These are phyloP conservation scores for Exophiala xenobiotica DNA, from an alignment of 2,329 filamentous ascomycete species.

Conservation along the genomic window DNA sequence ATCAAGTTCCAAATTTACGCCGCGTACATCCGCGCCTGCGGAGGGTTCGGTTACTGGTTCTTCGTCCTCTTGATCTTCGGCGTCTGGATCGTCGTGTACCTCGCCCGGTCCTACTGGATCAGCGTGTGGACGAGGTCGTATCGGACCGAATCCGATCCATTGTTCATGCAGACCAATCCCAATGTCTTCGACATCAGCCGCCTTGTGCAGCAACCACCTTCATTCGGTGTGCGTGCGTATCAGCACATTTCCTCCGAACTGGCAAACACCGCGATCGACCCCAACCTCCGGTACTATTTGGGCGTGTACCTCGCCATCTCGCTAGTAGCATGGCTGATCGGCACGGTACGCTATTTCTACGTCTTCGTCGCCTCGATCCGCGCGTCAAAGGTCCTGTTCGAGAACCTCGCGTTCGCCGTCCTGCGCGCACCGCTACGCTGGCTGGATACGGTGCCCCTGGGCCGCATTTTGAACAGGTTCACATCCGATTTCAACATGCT, in stretches of 20 bases:
- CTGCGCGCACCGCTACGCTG: slow-evolving; percentile 73
- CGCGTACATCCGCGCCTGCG: slow-evolving; percentile 66
- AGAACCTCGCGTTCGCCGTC: slow-evolving; percentile 64
- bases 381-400: slow-evolving; percentile 68
- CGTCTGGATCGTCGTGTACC: slow-evolving; percentile 25
- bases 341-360: slow-evolving; percentile 62
- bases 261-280: slow-evolving; percentile 18
- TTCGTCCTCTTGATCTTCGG: slow-evolving; percentile 26
- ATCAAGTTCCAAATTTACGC: slow-evolving; percentile 67
- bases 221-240: too few relatives aligned
- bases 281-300: slow-evolving; percentile 62
- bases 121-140: slow-evolving; percentile 47
- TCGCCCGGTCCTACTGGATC: slow-evolving; percentile 47
- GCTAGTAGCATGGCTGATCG: slow-evolving; percentile 52
- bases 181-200: not conserved
- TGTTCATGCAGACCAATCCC: too few relatives aligned
- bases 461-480: slow-evolving; percentile 74
- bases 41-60: slow-evolving; percentile 48
- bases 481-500: slow-evolving; percentile 74
- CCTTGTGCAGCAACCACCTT: slow-evolving; percentile 24
- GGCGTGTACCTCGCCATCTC: slow-evolving; percentile 66
- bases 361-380: slow-evolving; percentile 65
- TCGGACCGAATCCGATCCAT: slow-evolving; percentile 27
- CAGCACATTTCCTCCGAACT: slow-evolving; percentile 23
- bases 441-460: slow-evolving; percentile 77